Evolutionary conservation across 805 yeast species (phyloP).

Genomic region (Candida fluviatilis): DNA sequence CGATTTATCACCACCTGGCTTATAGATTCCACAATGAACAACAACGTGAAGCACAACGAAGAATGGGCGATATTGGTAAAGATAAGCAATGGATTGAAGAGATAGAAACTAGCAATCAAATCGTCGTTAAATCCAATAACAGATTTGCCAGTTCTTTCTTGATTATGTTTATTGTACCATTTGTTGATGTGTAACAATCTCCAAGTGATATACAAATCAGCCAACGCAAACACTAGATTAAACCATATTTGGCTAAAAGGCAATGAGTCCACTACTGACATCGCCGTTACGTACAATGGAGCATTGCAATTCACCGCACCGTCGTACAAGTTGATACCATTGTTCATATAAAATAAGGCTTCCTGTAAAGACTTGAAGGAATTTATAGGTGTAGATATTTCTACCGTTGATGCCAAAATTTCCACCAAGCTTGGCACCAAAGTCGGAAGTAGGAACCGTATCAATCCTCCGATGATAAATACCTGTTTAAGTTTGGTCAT

Average conservation of each 20-base stretch:
- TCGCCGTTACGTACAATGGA: constrained; percentile 59
- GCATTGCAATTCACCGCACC: constrained; percentile 89
- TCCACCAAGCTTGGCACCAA: constrained; percentile 27
- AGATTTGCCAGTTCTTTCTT: constrained; percentile 13
- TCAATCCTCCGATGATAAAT: constrained; percentile 22
- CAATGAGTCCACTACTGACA: constrained; percentile 32
- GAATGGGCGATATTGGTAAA: constrained; percentile 68
- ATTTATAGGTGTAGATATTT: constrained; percentile 69
- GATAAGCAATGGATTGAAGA: constrained; percentile 77
- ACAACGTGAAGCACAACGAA: constrained; percentile 56
- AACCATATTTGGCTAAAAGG: constrained; percentile 19
- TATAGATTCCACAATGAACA: constrained; percentile 48
- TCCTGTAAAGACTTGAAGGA: constrained; percentile 51
- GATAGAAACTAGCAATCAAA: constrained; percentile 58
- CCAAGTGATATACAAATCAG: constrained; percentile 58
- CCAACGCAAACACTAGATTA: constrained; percentile 48
- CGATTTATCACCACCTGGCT: constrained; percentile 38
- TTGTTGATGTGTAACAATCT: constrained; percentile 48
- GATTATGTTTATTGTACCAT: constrained; percentile 29
- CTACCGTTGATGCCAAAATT: constrained; percentile 39
- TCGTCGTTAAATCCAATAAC: constrained; percentile 31
- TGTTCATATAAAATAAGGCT: constrained; percentile 50
- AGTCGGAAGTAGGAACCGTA: constrained; percentile 34
- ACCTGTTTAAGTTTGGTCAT: constrained; percentile 22
- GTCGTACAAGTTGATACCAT: constrained; percentile 62